These are phyloP conservation scores for Fomitopsis serialis DNA, from an alignment of 768 basidiomycete genomes.

Conservation along the genomic window DNA sequence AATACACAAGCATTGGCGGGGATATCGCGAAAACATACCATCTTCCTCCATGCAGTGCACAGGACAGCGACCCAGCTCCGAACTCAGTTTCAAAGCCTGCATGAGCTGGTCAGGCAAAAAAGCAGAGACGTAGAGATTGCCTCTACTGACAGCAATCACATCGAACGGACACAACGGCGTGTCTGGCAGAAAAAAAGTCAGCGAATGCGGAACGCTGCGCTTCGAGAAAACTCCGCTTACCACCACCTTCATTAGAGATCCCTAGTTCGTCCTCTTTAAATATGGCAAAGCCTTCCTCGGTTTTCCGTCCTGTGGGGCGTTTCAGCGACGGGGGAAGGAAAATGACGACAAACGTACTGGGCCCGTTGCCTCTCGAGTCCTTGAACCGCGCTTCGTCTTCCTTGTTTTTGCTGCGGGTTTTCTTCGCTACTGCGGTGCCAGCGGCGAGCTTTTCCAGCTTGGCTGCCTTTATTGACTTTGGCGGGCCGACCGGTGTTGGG, in stretches of 20 bases:
- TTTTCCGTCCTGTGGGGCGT: conserved; percentile 56
- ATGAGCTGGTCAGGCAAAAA: too few relatives aligned
- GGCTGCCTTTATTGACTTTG: conserved; percentile 28
- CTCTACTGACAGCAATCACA: conserved; percentile 74
- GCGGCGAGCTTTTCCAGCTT: conserved; percentile 12
- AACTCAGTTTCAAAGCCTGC: background rate
- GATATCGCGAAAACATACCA: too few relatives aligned
- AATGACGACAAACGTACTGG: conserved; percentile 43
- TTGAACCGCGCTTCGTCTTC: conserved; percentile 48
- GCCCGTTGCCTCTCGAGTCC: conserved; percentile 70
- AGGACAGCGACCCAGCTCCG: too few relatives aligned
- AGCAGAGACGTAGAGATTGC: background rate
- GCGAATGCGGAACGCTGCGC: conserved; percentile 13
- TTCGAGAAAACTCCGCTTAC: conserved; percentile 35
- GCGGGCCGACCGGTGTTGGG: conserved; percentile 9
- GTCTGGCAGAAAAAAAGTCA: conserved; percentile 36
- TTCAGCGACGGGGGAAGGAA: conserved; percentile 8
- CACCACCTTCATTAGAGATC: conserved; percentile 62
- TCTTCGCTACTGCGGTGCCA: conserved; percentile 9
- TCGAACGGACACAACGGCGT: conserved; percentile 86
- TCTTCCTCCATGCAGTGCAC: too few relatives aligned
- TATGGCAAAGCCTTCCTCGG: conserved; percentile 74
- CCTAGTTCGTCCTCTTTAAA: conserved; percentile 84
- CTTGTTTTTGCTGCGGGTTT: conserved; percentile 24
- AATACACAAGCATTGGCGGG: too few relatives aligned